Conservation (phyloP, 208 protist genomes). For the Porcisia deanei region DNA sequence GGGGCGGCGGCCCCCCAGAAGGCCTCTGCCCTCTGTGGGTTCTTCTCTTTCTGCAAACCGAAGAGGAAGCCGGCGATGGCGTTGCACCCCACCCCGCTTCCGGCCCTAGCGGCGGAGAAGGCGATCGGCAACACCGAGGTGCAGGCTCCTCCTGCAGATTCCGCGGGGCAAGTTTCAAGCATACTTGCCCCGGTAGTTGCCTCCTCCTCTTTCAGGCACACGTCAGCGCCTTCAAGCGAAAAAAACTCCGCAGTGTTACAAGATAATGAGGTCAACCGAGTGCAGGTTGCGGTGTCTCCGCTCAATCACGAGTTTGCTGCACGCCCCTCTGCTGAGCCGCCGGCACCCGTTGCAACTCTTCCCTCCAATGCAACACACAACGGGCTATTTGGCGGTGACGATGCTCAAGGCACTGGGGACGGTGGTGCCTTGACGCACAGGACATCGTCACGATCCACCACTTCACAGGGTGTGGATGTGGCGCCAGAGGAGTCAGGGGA, state of each 20-base stretch:
- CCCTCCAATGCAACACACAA: neutral
- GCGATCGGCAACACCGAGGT: neutral
- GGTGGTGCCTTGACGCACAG: neutral
- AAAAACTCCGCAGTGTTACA: neutral
- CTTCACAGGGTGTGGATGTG: neutral
- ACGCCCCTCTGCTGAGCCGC: neutral
- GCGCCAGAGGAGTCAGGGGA: neutral
- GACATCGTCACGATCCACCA: neutral
- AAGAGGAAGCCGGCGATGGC: neutral
- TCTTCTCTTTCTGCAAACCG: conserved; percentile 4
- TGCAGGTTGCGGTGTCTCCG: neutral
- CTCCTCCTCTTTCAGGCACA: neutral
- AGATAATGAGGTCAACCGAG: neutral
- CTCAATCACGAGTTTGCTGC: neutral
- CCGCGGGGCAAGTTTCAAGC: conserved; percentile 10
- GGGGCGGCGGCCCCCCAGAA: conserved; percentile 1
- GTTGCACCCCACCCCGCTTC: neutral
- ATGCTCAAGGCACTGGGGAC: neutral
- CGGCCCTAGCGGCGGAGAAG: neutral
- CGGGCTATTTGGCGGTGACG: neutral
- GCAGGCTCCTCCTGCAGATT: neutral
- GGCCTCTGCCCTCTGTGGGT: conserved; percentile 4
- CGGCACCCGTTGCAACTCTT: neutral
- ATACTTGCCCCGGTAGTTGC: conserved; percentile 6
- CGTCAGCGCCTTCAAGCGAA: neutral